Evolutionary conservation across 805 yeast genomes (phyloP), one percentile per base, ranked within the genome.

Genomic region (Candida xiaguanensis): DNA sequence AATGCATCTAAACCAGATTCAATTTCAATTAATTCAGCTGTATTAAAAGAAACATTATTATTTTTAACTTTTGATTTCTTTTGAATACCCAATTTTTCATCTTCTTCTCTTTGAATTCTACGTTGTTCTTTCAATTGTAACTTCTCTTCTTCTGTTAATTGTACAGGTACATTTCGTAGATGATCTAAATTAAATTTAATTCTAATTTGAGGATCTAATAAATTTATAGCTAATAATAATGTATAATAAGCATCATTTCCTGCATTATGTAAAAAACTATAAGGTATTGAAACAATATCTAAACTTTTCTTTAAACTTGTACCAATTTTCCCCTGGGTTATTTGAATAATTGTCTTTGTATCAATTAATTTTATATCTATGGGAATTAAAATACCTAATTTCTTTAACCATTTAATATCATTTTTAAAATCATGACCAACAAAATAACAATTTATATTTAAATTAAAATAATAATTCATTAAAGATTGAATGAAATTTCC

Each of bases 221-320:
- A 49, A 33, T 67, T 67, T 53, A 78, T 44, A n/a, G 74, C 67
- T 14, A 76, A 54, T 26, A 72, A 40, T 28, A 81, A 53, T 0
- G 88, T 82, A 44, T 68, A 79, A 47, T 78, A 76, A 6, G 85
- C 77, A 54, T 82, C 89, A 51, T 82, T 82, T 4, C 83, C 85
- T 3, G 84, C 88, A 51, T 82, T 82, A 53, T 82, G 89, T 31
- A 82, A 55, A 46, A 65, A 70, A 1, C 80, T 67, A 50, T 77
- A 77, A 1, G 85, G 82, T 4, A 82, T 63, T 8, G 66, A 59
- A 36, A 77, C 60, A 40, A 65, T 52, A 26, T 68, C 55, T 16
- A 81, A 59, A 1, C 74, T 59, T 31, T 67, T 70, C 5, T 73
- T 69, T 33, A 82, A 55, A 18, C 69, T 61, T 8, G 63, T 50